Evolutionary conservation across 2,329 filamentous ascomycete species (phyloP).

Genomic region (Aspergillus nomiae): DNA sequence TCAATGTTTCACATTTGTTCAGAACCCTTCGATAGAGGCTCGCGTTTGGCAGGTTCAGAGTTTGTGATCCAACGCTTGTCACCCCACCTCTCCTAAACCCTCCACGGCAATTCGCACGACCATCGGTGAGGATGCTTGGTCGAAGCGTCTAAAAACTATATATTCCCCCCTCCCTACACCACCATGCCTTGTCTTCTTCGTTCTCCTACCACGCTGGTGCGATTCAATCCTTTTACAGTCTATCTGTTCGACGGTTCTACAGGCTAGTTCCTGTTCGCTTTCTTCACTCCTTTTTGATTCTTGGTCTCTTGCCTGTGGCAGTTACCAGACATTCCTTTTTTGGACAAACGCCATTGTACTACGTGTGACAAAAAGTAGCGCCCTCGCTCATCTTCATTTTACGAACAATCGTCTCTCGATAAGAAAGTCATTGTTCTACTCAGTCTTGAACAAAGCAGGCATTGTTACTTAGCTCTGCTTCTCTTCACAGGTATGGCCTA

Average conservation of each 20-base stretch:
- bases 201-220: constrained; percentile 26
- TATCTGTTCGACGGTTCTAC: constrained; percentile 30
- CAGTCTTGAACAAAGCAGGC: not conserved
- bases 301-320: constrained; percentile 37
- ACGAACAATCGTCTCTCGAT: constrained; percentile 2
- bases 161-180: constrained; percentile 21
- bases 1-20: not conserved
- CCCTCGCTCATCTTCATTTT: constrained; percentile 4
- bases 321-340: constrained; percentile 32
- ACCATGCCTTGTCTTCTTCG: constrained; percentile 15
- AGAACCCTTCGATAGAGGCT: not conserved
- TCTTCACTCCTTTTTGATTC: constrained; percentile 23
- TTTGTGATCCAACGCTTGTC: constrained; percentile 4
- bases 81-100: constrained; percentile 2
- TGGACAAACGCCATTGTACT: constrained; percentile 6
- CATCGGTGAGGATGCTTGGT: not conserved
- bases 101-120: constrained; percentile 2
- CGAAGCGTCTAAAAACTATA: constrained; percentile 11
- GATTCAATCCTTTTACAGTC: constrained; percentile 24
- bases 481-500: not conserved
- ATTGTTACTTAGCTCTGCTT: not conserved
- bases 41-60: not conserved
- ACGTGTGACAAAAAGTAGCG: not conserved
- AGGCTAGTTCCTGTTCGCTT: constrained; percentile 41
- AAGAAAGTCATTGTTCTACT: not conserved